Conservation (phyloP, 495 filamentous ascomycete genomes). For the Aspergillus haitiensis region DNA sequence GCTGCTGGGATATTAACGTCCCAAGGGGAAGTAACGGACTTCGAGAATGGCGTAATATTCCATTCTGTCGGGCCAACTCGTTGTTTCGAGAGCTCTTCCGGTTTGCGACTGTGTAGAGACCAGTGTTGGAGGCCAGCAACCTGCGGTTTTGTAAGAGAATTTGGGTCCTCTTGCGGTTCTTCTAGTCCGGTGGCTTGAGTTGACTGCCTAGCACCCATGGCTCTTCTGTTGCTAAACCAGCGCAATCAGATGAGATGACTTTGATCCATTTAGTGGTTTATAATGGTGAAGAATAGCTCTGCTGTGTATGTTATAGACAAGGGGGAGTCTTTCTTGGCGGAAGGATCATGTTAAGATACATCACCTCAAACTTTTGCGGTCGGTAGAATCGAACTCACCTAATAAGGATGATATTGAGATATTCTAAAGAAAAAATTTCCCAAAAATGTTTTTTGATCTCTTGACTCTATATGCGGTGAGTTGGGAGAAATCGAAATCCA, state of each 20-base stretch:
- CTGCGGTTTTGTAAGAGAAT: background rate
- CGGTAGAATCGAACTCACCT: background rate
- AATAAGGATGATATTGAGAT: background rate
- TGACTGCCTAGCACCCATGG: background rate
- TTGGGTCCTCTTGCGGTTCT: background rate
- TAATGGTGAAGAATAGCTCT: too few relatives aligned
- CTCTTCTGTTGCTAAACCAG: background rate
- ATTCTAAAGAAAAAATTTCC: background rate
- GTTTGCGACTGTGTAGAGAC: background rate
- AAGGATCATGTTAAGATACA: too few relatives aligned
- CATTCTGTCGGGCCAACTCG: background rate
- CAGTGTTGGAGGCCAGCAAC: background rate
- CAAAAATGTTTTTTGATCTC: too few relatives aligned
- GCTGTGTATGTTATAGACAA: too few relatives aligned
- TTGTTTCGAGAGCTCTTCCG: background rate
- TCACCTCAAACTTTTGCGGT: too few relatives aligned
- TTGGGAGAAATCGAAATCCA: background rate
- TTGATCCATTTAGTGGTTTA: too few relatives aligned
- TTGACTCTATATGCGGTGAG: background rate
- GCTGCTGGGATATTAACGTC: background rate
- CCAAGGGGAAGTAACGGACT: background rate
- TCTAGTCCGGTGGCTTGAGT: background rate
- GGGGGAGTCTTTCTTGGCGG: too few relatives aligned
- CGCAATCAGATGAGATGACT: too few relatives aligned
- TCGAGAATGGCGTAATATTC: background rate